Evolutionary conservation across 768 basidiomycete species (phyloP), one percentile per base, ranked within the genome.

Genomic region (Amanita pseudoporphyria): DNA sequence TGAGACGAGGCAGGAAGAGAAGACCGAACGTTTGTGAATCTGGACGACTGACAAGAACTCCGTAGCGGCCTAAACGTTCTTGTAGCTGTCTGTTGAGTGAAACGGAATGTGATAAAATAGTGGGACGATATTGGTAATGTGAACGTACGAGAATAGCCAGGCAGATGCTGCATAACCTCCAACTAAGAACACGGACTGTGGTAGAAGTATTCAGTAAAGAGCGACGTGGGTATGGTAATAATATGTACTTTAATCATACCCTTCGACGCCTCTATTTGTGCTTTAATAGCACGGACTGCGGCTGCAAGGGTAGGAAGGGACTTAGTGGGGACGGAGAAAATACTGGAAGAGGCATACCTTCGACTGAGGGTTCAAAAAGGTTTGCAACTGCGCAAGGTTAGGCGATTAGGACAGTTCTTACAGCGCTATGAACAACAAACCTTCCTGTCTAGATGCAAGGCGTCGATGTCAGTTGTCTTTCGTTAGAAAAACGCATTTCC

Each of bases 81-180:
- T 87, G 82, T 14, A 88, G 70, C 61, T 89, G 85, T 22, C 71
- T 26, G 1, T 51, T 13, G 13, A 12, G 16, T 26, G n/a, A 26
- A 19, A 21, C 31, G 19, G 22, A 12, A 22, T 36, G 14, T 47
- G 45, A 18, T 2, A 6, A n/a, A 24, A 5, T n/a, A 36, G 14
- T 18, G 28, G 18, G n/a, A 21, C 28, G n/a, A 13, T 14, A 39
- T 30, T 13, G 7, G 36, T 13, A 28, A 32, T 42, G 39, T 13
- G 36, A 16, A n/a, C 67, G 9, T 56, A 69, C 70, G 55, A 62
- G 62, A 87, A 88, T 26, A 88, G 68, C 84, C 86, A 88, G 1
- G 84, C 82, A 52, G 83, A 87, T 0, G 87, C 85, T 2, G 87
- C 87, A 55, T 87, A 89, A 41, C 87, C 87, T 58, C 87, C 87